These are phyloP conservation scores for Arabidopsis lyrata DNA, from an alignment of 441 rosid genomes.

Conservation along the genomic window DNA sequence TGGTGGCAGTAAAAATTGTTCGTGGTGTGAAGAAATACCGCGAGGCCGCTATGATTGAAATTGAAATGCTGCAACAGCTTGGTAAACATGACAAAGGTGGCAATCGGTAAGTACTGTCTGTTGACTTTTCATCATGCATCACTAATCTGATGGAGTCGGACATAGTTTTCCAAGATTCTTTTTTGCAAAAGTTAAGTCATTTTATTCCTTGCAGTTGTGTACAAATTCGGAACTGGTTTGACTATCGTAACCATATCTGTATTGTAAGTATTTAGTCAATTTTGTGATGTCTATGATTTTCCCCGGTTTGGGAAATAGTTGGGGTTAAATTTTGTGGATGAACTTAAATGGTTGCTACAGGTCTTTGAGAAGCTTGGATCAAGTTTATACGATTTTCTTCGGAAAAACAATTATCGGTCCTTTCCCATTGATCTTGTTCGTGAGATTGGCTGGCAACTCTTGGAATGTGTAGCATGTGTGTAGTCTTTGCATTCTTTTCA, in stretches of 20 bases:
- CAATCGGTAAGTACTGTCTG: constrained; percentile 65
- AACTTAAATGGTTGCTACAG: constrained; percentile 83
- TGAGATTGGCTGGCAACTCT: constrained; percentile 98
- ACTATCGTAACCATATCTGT: constrained; percentile 99
- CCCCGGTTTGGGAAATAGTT: constrained; percentile 57
- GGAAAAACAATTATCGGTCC: constrained; percentile 96
- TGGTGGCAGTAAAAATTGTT: constrained; percentile 89
- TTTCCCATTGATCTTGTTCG: constrained; percentile 97
- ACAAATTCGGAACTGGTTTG: constrained; percentile 97
- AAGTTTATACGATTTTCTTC: constrained; percentile 96
- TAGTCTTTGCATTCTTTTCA: constrained; percentile 67
- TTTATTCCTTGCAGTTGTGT: constrained; percentile 98
- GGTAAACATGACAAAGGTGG: constrained; percentile 86
- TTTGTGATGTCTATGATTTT: constrained; percentile 62
- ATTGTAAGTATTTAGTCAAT: constrained; percentile 82
- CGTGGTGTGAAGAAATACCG: constrained; percentile 87
- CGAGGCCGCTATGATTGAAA: constrained; percentile 90
- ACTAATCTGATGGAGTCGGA: constrained; percentile 30
- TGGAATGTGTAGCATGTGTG: constrained; percentile 99
- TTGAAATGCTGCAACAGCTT: constrained; percentile 81
- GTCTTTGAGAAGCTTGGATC: constrained; percentile 99
- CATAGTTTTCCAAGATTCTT: constrained; percentile 28
- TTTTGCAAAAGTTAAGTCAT: constrained; percentile 66
- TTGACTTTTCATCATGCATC: constrained; percentile 26
- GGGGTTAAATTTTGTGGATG: constrained; percentile 83